Base-by-base conservation (phyloP, 495 filamentous ascomycete genomes). In the Darksidea phi region DNA sequence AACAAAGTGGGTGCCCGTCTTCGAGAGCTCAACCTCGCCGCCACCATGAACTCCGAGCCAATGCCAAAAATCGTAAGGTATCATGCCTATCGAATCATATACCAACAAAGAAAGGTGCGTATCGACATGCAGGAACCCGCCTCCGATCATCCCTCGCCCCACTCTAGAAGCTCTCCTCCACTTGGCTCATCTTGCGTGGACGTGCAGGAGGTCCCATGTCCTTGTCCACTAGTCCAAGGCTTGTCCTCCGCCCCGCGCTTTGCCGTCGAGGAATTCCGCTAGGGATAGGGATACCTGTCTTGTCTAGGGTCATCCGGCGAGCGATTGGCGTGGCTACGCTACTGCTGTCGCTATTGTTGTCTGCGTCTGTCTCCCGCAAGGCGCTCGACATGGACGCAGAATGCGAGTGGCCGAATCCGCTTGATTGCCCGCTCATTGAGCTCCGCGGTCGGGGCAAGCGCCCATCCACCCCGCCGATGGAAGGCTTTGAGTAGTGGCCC, bases 151-250 rank as follows among this genome's bases (percentile, higher is more conserved):
- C 43, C 41, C 55, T 8, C 43, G 17, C 21, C 7, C 24, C 28
- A 13, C 45, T 42, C 68, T 59, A 89, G 70, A 81, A 89, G 25
- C 85, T 86, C 74, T 89, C 86, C 13, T 85, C 85, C n/a, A 89
- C 73, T 57, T 82, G 85, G 66, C 77, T 80, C 61, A 81, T 68
- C 67, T 80, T 81, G 54, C 80, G 70, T 50, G 72, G 79, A 28
- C 80, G 80, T 42, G 76, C 78, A 7, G 81, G 80, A 23, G 81
- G 81, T 32, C 78, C 78, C 83, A 85, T 80, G 54, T 74, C 74
- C 51, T 80, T 76, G 53, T 75, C 76, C 66, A 72, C 74, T 66
- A 74, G 59, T 57, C 78, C 77, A 56, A 78, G 49, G 67, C 72
- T 71, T 59, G 67, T 47, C 72, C 78, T 52, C 78, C 83, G 67